A percentile compares a stretch with the other conserved stretches of the same genome.
phyloP scores from a whole-genome alignment of 352 stramenopile genomes.

The Pythium apleroticum region DNA sequence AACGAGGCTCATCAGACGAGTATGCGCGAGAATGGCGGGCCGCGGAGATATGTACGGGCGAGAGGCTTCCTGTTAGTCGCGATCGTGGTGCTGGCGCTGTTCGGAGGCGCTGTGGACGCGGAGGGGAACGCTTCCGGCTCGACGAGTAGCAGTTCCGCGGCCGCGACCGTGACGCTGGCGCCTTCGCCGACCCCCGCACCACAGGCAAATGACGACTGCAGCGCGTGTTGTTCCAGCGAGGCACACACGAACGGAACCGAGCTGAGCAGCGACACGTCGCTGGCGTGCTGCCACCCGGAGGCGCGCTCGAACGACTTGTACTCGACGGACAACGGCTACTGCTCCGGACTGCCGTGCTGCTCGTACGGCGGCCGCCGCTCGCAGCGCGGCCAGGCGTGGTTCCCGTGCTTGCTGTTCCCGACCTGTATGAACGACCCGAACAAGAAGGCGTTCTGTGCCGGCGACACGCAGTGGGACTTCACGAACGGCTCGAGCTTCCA shows the following conservation, averaged over 20 bases:
- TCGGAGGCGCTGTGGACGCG: background rate
- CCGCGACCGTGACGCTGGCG: slow-evolving; percentile 5
- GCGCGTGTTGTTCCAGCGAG: slow-evolving; percentile 42
- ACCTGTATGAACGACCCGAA: slow-evolving; percentile 67
- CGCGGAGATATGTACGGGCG: background rate
- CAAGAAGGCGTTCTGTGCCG: slow-evolving; percentile 64
- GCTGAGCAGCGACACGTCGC: slow-evolving; percentile 29
- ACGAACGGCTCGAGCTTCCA: slow-evolving; percentile 51
- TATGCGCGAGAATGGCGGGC: slow-evolving; percentile 18
- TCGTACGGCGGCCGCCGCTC: slow-evolving; percentile 44
- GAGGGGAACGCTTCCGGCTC: background rate
- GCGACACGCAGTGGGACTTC: slow-evolving; percentile 50
- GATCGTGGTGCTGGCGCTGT: background rate
- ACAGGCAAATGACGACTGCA: slow-evolving; percentile 49
- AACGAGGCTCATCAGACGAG: background rate
- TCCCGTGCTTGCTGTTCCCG: slow-evolving; percentile 78
- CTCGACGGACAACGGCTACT: slow-evolving; percentile 63
- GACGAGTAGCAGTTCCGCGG: background rate
- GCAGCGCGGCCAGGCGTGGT: slow-evolving; percentile 79
- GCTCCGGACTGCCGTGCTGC: slow-evolving; percentile 77
- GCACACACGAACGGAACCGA: slow-evolving; percentile 17
- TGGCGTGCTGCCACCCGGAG: slow-evolving; percentile 54
- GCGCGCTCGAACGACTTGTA: slow-evolving; percentile 46
- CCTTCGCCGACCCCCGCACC: slow-evolving; percentile 14
- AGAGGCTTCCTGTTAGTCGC: background rate